A percentile compares a stretch with the other conserved stretches of the same genome.
Conservation (phyloP, 192 early-diverging fungal genomes). For the Phlyctochytrium planicorne region DNA sequence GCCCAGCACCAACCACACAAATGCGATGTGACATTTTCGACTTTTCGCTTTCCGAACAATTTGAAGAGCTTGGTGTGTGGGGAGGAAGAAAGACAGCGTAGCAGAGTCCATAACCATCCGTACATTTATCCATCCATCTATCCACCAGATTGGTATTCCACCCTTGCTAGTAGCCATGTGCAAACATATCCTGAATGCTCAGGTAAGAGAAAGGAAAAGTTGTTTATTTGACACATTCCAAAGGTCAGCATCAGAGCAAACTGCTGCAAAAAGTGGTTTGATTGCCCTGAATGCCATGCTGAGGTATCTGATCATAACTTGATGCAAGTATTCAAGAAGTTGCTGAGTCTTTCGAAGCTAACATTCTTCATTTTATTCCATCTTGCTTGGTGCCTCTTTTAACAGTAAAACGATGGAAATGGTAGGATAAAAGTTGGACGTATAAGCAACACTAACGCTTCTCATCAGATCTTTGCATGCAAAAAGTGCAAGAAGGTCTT, state of each 20-base stretch:
- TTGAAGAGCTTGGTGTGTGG: too few relatives aligned
- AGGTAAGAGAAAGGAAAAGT: constrained; percentile 55
- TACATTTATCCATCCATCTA: too few relatives aligned
- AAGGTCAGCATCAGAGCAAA: constrained; percentile 87
- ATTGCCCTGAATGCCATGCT: constrained; percentile 93
- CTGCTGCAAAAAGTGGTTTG: constrained; percentile 96
- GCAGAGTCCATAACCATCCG: too few relatives aligned
- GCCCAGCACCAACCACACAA: too few relatives aligned
- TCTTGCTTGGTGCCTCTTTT: too few relatives aligned
- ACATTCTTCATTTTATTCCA: constrained; percentile 4
- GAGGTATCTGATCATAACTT: constrained; percentile 76
- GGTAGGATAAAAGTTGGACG: too few relatives aligned
- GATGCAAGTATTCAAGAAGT: constrained; percentile 16
- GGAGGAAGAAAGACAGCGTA: too few relatives aligned
- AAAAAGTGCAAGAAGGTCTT: constrained; percentile 99
- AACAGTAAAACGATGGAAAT: too few relatives aligned
- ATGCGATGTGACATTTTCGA: too few relatives aligned
- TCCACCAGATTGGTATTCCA: too few relatives aligned
- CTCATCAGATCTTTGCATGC: constrained; percentile 74
- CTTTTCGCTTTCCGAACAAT: too few relatives aligned
- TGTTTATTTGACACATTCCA: neutral
- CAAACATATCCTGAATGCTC: constrained; percentile 97
- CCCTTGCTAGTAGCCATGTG: too few relatives aligned
- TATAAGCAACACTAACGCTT: neutral
- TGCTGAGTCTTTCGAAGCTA: constrained; percentile 1